Base-by-base conservation (phyloP, 2,329 filamentous ascomycete species). In the Stenocarpella maydis region DNA sequence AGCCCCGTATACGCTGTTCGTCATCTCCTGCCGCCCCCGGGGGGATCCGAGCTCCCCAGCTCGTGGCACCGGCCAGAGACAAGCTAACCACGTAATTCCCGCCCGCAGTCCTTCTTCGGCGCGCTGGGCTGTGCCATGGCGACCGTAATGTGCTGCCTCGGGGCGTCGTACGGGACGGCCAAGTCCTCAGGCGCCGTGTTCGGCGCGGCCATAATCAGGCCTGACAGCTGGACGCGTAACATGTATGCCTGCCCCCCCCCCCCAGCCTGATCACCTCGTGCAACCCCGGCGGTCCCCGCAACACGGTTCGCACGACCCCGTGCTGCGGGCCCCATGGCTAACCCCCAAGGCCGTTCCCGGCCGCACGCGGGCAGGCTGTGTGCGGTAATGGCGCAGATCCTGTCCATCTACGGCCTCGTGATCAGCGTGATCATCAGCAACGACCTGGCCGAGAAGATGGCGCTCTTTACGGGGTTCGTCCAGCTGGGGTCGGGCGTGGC, bases 351-450 rank as follows among this genome's bases (percentile, higher is more conserved):
- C n/a, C n/a, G n/a, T n/a, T n/a, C n/a, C n/a, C n/a, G n/a, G n/a
- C n/a, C n/a, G n/a, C n/a, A n/a, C n/a, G n/a, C n/a, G n/a, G n/a
- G n/a, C n/a, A 68, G 58, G 55, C 55, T 64, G 1, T 64, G 55
- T 53, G 17, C 75, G 97, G 95, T 99, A 90, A 98, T 99, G 96
- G 96, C 96, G 88, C 96, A 96, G 98, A 99, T 99, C 84, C 98
- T 99, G 84, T 95, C 94, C 92, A 98, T 98, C 83, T 99, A 95
- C 85, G 93, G 93, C 77, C 88, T 95, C 74, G 93, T 96, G 83
- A 92, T 95, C 70, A 95, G 92, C 24, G 93, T 95, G 80, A 84
- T 96, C 78, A 94, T 95, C 79, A 94, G 92, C 78, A 92, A 93
- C 80, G 89, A 89, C 76, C 85, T 95, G 73, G 86, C 85, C 76